Conservation (phyloP, 306 rosid species). For the Malus asiatica region DNA sequence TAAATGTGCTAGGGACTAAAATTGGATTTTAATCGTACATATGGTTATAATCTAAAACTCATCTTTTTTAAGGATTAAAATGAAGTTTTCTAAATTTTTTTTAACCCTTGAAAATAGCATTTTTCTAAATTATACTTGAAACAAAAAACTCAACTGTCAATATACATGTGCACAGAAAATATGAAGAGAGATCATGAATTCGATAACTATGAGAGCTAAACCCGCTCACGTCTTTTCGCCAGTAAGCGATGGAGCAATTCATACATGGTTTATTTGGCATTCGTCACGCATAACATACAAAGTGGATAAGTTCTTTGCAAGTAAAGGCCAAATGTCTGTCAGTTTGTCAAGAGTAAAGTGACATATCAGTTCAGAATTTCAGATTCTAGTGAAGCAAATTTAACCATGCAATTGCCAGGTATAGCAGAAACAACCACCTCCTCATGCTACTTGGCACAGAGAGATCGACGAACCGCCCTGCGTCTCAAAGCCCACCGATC, state of each 20-base stretch:
- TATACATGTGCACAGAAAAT: neutral
- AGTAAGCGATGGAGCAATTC: neutral
- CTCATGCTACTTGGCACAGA: slow-evolving; percentile 6
- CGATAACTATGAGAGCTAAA: neutral
- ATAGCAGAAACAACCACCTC: neutral
- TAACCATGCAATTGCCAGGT: neutral
- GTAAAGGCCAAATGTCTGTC: neutral
- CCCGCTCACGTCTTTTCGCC: neutral
- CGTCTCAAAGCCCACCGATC: neutral
- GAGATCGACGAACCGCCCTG: neutral
- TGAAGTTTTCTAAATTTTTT: too few relatives aligned
- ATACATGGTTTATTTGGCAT: neutral
- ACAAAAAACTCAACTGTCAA: neutral
- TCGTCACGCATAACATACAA: neutral
- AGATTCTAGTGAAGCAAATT: too few relatives aligned
- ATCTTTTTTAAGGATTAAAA: too few relatives aligned
- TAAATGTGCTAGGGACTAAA: too few relatives aligned
- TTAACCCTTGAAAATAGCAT: too few relatives aligned
- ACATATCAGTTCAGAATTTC: too few relatives aligned
- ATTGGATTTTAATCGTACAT: too few relatives aligned
- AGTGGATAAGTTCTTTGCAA: neutral
- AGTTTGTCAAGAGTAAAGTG: too few relatives aligned
- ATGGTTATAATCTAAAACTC: too few relatives aligned
- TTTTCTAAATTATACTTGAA: too few relatives aligned
- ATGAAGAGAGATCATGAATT: neutral